Percentiles rank a stretch among this genome's conserved stretches.
phyloP scores from a whole-genome alignment of 169 alveolate species.

The Plasmodium coatneyi region DNA sequence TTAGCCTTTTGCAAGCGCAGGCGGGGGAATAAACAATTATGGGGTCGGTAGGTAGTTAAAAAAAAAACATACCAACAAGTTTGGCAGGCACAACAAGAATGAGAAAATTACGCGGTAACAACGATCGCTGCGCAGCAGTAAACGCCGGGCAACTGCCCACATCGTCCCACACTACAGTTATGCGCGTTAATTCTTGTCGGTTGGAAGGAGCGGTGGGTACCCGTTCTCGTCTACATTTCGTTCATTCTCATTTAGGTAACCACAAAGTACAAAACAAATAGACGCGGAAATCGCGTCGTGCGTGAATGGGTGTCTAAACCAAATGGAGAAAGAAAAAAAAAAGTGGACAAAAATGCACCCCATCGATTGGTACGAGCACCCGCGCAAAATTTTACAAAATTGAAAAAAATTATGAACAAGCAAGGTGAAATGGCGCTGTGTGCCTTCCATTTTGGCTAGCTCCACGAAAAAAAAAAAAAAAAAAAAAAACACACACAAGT shows the following conservation, averaged over 20 bases:
- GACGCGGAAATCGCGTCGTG: neutral
- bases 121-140: neutral
- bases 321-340: neutral
- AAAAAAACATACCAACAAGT: neutral
- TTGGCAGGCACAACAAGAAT: neutral
- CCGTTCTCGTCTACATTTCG: neutral
- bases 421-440: neutral
- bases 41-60: neutral
- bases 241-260: neutral
- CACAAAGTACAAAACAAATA: neutral
- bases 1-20: neutral
- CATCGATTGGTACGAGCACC: neutral
- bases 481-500: neutral
- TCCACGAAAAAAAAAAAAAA: neutral
- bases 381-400: neutral
- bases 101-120: neutral
- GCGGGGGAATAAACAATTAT: neutral
- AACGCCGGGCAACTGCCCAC: neutral
- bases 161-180: too few species aligned
- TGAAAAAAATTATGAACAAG: neutral
- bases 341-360: neutral
- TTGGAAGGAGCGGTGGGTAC: neutral
- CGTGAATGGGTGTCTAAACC: neutral
- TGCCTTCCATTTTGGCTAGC: neutral
- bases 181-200: neutral